Base-by-base conservation (phyloP, 2,329 filamentous ascomycete species). In the Monilinia fructigena region DNA sequence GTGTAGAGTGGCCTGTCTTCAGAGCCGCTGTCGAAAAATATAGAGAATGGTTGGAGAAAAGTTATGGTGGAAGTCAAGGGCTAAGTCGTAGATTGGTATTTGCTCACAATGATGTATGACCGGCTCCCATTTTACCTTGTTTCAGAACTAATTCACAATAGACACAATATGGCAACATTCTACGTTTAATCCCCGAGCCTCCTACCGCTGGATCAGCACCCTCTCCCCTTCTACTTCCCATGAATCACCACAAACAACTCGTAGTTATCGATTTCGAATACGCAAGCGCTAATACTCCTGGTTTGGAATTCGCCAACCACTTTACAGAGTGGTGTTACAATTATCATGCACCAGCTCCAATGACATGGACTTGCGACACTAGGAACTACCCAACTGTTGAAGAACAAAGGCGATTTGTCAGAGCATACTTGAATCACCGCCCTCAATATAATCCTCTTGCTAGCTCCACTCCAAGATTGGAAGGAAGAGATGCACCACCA, bases 191-290 rank as follows among this genome's bases (percentile, higher is more conserved):
- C 3, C 85, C 87, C 65, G 83, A 87, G 77, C 85, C 92, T n/a
- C 66, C 69, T n/a, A 62, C 65, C 1, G 40, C 66, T 28, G 71
- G 72, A 52, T 67, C 68, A 11, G 68, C 73, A n/a, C 74, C 74
- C 18, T 97, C 93, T 0, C 95, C 94, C 0, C 85, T 98, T 10
- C 83, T 97, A 14, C 86, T 95, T 60, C 93, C 95, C 0, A 88
- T 91, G 67, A 98, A 98, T 78, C 88, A 94, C 72, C 95, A 99
- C 80, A 98, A 96, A 78, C 94, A 96, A 78, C 85, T 99, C 18
- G 85, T 98, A 20, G 95, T 99, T 70, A 99, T 99, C 74, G 95
- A 99, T 77, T 99, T 99, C 74, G 95, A 99, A 75, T 99, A 99
- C 76, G 91, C 95, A 1, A 93, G 89, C 2, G 93, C 94, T 66